A percentile compares a stretch with the other conserved stretches of the same genome.
These are phyloP conservation scores for Aspergillus viridinutans DNA, from an alignment of 2,329 filamentous ascomycete genomes.

Conservation along the genomic window DNA sequence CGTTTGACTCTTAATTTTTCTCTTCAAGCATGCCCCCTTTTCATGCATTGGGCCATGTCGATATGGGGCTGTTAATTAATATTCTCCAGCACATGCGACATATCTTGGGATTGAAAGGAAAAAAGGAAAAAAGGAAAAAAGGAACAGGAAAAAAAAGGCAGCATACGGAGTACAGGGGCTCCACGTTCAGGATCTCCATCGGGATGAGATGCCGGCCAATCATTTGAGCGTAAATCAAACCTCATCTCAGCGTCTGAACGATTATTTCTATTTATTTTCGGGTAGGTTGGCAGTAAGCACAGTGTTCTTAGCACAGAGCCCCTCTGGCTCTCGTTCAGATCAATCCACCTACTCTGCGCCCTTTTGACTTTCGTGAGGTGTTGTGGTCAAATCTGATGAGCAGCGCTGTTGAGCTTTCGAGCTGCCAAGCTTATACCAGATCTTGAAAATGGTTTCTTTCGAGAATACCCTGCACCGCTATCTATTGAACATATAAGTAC, in stretches of 20 bases:
- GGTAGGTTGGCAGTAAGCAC: no score
- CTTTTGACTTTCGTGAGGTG: no score
- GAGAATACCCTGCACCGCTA: neutral
- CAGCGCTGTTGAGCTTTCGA: neutral
- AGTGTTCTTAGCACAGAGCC: no score
- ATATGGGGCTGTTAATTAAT: no score
- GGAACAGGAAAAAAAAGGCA: no score
- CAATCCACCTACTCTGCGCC: neutral
- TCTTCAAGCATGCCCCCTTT: no score
- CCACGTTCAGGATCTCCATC: constrained; percentile 3
- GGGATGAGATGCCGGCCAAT: constrained; percentile 24
- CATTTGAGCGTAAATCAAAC: constrained; percentile 8
- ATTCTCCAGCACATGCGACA: no score
- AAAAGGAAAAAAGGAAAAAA: neutral
- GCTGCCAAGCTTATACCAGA: neutral
- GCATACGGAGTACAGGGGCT: neutral
- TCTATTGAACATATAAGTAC: neutral
- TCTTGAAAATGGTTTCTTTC: neutral
- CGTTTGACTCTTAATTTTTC: no score
- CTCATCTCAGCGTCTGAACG: constrained; percentile 5
- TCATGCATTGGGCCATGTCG: no score
- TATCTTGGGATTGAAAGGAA: neutral
- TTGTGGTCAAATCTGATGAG: neutral
- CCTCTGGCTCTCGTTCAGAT: neutral
- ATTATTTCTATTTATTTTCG: neutral